These are phyloP conservation scores for Purpureocillium lavendulum DNA, from an alignment of 2,329 filamentous ascomycete species.

Conservation along the genomic window DNA sequence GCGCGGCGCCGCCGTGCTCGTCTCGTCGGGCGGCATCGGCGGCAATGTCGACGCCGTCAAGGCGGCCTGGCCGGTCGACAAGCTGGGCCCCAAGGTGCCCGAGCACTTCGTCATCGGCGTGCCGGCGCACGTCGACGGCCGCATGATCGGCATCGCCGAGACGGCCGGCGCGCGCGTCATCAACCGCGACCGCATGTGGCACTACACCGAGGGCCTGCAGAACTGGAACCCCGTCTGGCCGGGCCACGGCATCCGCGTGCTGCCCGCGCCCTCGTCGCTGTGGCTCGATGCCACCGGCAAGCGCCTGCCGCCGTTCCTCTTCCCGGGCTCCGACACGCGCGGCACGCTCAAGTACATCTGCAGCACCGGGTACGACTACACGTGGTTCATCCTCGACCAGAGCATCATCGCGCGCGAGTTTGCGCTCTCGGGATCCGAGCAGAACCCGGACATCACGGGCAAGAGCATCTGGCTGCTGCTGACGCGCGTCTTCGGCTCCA, in stretches of 20 bases:
- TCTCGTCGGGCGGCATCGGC: slow-evolving; percentile 52
- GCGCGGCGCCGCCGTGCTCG: slow-evolving; percentile 40
- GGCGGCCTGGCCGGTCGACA: slow-evolving; percentile 47
- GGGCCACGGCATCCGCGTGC: slow-evolving; percentile 48
- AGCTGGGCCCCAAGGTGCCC: slow-evolving; percentile 47
- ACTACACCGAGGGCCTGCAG: slow-evolving; percentile 54
- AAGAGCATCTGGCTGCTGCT: slow-evolving; percentile 48
- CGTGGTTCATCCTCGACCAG: slow-evolving; percentile 53
- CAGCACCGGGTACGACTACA: slow-evolving; percentile 52
- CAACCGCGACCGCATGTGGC: slow-evolving; percentile 59
- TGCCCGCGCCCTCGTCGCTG: slow-evolving; percentile 52
- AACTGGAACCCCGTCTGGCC: slow-evolving; percentile 59
- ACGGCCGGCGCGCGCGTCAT: slow-evolving; percentile 43
- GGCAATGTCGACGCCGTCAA: slow-evolving; percentile 54
- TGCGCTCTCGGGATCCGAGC: slow-evolving; percentile 53
- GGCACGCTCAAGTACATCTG: slow-evolving; percentile 52
- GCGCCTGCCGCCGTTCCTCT: slow-evolving; percentile 47
- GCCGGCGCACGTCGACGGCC: slow-evolving; percentile 55
- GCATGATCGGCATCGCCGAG: slow-evolving; percentile 51
- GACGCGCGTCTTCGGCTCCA: slow-evolving; percentile 39
- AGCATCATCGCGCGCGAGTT: slow-evolving; percentile 54
- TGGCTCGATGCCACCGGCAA: slow-evolving; percentile 55
- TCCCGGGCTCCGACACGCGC: slow-evolving; percentile 49
- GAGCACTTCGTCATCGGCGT: slow-evolving; percentile 51
- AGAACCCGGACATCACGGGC: slow-evolving; percentile 51